Evolutionary conservation across 2,329 filamentous ascomycete genomes (phyloP).

Genomic region (Podosphaera xanthii): DNA sequence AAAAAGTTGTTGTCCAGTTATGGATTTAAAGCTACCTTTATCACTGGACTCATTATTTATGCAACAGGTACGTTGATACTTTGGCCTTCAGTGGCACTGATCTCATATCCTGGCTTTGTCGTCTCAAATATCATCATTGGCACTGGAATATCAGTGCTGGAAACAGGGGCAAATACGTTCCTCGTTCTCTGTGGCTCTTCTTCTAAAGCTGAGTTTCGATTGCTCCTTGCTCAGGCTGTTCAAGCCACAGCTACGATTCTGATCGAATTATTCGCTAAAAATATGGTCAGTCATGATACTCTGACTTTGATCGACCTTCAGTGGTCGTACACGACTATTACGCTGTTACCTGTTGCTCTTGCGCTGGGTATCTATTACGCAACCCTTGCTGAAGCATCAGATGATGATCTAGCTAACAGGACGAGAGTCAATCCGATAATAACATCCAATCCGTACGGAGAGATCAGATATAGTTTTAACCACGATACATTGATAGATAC

Average conservation of each 20-base stretch:
- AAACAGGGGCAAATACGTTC: constrained; percentile 64
- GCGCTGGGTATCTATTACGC: constrained; percentile 48
- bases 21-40: constrained; percentile 64
- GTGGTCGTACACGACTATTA: constrained; percentile 69
- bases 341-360: constrained; percentile 47
- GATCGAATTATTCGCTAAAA: constrained; percentile 47
- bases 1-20: constrained; percentile 44
- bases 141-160: constrained; percentile 52
- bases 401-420: constrained; percentile 30
- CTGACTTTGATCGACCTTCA: constrained; percentile 49
- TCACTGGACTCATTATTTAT: constrained; percentile 53
- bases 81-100: constrained; percentile 57
- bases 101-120: constrained; percentile 58
- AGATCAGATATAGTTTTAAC: not conserved
- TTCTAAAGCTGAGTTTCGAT: constrained; percentile 48
- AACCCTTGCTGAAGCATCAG: constrained; percentile 33
- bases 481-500: not conserved
- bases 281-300: constrained; percentile 43
- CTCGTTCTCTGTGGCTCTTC: constrained; percentile 48
- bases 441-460: constrained; percentile 3
- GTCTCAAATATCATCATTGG: constrained; percentile 53
- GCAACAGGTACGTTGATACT: constrained; percentile 62
- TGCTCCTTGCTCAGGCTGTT: constrained; percentile 53
- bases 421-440: constrained; percentile 9
- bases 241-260: constrained; percentile 56